Evolutionary conservation across 2,329 filamentous ascomycete species (phyloP).

Genomic region (Hymenoscyphus albidus): DNA sequence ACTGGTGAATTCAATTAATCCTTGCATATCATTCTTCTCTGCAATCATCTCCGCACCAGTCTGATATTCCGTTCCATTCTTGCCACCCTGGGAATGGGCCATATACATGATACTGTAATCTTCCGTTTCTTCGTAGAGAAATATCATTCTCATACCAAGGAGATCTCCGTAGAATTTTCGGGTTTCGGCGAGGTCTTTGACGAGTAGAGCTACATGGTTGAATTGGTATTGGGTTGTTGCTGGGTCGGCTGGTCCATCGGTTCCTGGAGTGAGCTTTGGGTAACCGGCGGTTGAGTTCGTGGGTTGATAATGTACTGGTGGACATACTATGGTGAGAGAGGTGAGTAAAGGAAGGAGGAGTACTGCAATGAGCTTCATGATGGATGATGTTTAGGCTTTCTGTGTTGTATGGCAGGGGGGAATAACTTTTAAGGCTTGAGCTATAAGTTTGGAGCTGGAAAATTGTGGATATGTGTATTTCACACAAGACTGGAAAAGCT

Average conservation of each 20-base stretch:
- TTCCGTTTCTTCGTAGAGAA: neutral
- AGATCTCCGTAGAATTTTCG: conserved; percentile 4
- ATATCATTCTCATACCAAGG: conserved; percentile 2
- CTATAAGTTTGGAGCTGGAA: too few relatives aligned
- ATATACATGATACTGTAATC: conserved; percentile 5
- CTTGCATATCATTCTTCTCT: conserved; percentile 1
- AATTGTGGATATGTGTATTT: too few relatives aligned
- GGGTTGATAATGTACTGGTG: neutral
- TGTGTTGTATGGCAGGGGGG: too few relatives aligned
- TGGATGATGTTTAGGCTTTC: too few relatives aligned
- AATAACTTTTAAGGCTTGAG: too few relatives aligned
- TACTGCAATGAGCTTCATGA: neutral
- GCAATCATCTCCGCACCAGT: neutral
- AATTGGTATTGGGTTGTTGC: conserved; percentile 1
- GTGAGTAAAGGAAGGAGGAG: neutral
- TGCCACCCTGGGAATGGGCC: conserved; percentile 8
- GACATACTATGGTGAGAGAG: neutral
- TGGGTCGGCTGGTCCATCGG: conserved; percentile 2
- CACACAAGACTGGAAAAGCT: neutral
- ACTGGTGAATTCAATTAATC: neutral
- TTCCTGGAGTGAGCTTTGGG: neutral
- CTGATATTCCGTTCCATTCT: conserved; percentile 8
- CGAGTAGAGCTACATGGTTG: conserved; percentile 2
- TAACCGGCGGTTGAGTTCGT: neutral
- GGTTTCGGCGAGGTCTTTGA: conserved; percentile 4